Evolutionary conservation across 352 stramenopile species (phyloP).

Genomic region (Albugo laibachii): DNA sequence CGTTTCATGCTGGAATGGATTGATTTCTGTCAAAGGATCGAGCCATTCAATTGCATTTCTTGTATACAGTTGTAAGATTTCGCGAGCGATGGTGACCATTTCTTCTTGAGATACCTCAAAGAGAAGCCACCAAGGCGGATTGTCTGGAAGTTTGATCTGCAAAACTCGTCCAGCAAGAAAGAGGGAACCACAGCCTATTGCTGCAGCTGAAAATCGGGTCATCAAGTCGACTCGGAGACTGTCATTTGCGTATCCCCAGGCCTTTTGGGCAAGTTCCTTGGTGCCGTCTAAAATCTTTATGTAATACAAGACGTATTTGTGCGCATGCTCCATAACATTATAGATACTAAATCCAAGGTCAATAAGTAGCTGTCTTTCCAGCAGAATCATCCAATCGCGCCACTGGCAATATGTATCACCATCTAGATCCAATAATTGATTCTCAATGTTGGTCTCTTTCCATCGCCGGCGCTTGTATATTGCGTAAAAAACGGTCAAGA

Average conservation of each 20-base stretch:
- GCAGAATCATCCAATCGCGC: conserved; percentile 70
- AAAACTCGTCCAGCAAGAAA: conserved; percentile 61
- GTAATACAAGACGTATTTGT: conserved; percentile 90
- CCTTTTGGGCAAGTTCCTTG: conserved; percentile 48
- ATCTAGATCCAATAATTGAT: conserved; percentile 35
- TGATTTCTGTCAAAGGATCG: conserved; percentile 39
- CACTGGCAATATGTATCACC: conserved; percentile 30
- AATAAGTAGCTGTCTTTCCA: conserved; percentile 82
- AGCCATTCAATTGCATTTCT: conserved; percentile 30
- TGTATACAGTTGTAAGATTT: conserved; percentile 41
- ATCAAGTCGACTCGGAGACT: conserved; percentile 71
- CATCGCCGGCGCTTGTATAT: conserved; percentile 61
- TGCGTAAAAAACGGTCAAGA: conserved; percentile 77
- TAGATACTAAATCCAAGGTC: conserved; percentile 87
- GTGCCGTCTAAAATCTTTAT: conserved; percentile 69
- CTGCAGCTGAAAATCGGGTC: conserved; percentile 53
- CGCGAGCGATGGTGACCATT: conserved; percentile 24
- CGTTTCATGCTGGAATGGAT: conserved; percentile 24
- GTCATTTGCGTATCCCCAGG: conserved; percentile 85
- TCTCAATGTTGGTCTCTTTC: conserved; percentile 15
- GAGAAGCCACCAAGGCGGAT: conserved; percentile 38
- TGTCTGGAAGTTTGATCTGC: conserved; percentile 25
- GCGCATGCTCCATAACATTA: conserved; percentile 81
- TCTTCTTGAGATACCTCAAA: conserved; percentile 39
- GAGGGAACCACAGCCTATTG: conserved; percentile 81